Conservation (phyloP, 1,139 yeast species). For the Suhomyces guaymorum region DNA sequence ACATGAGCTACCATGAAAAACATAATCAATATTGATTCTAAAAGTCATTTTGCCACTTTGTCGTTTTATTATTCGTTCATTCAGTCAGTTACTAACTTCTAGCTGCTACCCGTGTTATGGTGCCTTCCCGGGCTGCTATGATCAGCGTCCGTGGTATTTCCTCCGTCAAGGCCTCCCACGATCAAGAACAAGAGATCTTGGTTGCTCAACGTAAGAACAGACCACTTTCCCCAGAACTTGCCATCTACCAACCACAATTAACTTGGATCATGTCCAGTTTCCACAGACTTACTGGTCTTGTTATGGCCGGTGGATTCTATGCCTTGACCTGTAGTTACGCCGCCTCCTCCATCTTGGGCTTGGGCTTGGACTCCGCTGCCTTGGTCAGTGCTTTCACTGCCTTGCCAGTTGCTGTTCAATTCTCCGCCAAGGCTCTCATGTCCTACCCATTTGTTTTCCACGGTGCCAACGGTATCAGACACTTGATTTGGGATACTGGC, state of each 20-base stretch:
- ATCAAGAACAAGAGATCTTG: constrained; percentile 67
- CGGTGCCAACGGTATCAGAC: constrained; percentile 84
- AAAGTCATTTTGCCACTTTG: too few relatives aligned
- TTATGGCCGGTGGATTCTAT: constrained; percentile 76
- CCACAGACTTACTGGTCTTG: constrained; percentile 89
- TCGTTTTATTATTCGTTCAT: too few relatives aligned
- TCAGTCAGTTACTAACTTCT: constrained; percentile 10
- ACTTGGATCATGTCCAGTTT: constrained; percentile 77
- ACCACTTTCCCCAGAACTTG: constrained; percentile 89
- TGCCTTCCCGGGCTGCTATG: constrained; percentile 9
- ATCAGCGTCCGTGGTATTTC: constrained; percentile 38
- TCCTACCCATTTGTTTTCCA: constrained; percentile 90
- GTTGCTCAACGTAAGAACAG: constrained; percentile 82
- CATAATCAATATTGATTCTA: too few relatives aligned
- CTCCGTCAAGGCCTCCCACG: constrained; percentile 62
- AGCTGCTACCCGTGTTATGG: constrained; percentile 9
- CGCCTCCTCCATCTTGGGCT: constrained; percentile 62
- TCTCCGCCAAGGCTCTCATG: constrained; percentile 64
- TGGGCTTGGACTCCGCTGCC: constrained; percentile 62
- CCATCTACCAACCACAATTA: constrained; percentile 86
- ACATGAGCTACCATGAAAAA: too few relatives aligned
- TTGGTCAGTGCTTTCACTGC: constrained; percentile 56
- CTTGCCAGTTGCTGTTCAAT: constrained; percentile 64
- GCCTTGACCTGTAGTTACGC: constrained; percentile 77
- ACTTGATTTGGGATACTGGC: constrained; percentile 89